Evolutionary conservation across 2,329 filamentous ascomycete genomes (phyloP).

Genomic region (Knufia petricola): DNA sequence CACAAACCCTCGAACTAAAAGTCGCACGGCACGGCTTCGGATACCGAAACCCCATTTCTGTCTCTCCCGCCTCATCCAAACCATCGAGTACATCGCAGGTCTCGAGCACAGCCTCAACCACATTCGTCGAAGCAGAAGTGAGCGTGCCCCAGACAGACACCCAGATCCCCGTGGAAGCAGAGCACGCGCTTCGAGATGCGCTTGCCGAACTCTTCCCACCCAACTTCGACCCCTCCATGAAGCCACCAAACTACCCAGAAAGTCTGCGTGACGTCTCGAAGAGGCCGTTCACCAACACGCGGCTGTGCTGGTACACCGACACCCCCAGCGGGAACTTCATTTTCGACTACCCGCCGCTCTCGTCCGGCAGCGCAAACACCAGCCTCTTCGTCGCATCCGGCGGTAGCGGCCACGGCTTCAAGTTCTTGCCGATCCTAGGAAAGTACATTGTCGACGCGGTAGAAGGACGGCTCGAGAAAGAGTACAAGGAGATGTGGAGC

Average conservation of each 20-base stretch:
- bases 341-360: slow-evolving; percentile 57
- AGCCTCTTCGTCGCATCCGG: slow-evolving; percentile 42
- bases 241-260: neutral
- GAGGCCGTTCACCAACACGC: slow-evolving; percentile 52
- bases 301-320: slow-evolving; percentile 69
- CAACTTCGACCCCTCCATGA: slow-evolving; percentile 34
- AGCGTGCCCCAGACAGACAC: slow-evolving; percentile 32
- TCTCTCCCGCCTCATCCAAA: neutral
- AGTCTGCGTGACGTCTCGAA: neutral
- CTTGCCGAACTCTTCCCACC: slow-evolving; percentile 47
- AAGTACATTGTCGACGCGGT: slow-evolving; percentile 41
- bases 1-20: slow-evolving; percentile 47
- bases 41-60: slow-evolving; percentile 34
- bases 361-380: slow-evolving; percentile 22
- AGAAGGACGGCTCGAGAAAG: slow-evolving; percentile 34
- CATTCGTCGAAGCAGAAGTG: slow-evolving; percentile 22
- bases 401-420: slow-evolving; percentile 52
- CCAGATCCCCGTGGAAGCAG: slow-evolving; percentile 46
- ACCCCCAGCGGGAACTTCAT: slow-evolving; percentile 63
- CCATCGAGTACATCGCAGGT: neutral
- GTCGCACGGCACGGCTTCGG: slow-evolving; percentile 61
- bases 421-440: slow-evolving; percentile 59
- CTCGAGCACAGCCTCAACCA: neutral
- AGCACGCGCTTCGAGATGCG: slow-evolving; percentile 51
- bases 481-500: slow-evolving; percentile 34